Evolutionary conservation across 768 basidiomycete genomes (phyloP), one percentile per base, ranked within the genome.

Genomic region (Macrolepiota dolichaula): DNA sequence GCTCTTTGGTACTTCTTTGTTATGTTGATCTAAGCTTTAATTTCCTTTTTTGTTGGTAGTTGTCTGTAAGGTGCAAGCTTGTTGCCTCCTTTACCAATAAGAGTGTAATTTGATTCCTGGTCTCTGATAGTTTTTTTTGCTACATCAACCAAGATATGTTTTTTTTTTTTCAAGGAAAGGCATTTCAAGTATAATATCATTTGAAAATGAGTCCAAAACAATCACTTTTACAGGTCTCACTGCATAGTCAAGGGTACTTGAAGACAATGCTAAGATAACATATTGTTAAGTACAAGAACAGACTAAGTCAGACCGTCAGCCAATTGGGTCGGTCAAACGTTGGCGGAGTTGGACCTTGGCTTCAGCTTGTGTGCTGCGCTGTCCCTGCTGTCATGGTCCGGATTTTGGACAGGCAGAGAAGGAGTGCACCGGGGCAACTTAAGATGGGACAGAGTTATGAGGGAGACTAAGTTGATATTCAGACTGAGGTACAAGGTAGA

Each of bases 81-180:
- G 42, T 55, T 38, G 35, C 7, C 13, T 22, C 19, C 2, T 37
- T n/a, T n/a, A 3, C 42, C 42, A 24, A 51, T n/a, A 22, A 50
- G 49, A 2, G 35, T 24, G 36, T 37, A 50, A 1, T 4, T 22
- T 51, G 54, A 44, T 4, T 44, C 29, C 27, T 64, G 64, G 54
- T 66, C 62, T 24, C 69, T 62, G 11, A 62, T 59, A 58, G 62
- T 37, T n/a, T 42, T 22, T 1, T 22, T 3, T 12, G 51, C 51
- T 24, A 73, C 69, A 52, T 79, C 73, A 29, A 71, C 62, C 0
- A 74, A 61, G 63, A 80, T 73, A 0, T 68, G 32, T 61, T 80
- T 68, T 37, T 61, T 80, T 80, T 1, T 63, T 59, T 10, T 44
- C 24, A 0, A 79, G 65, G 29, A 73, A 79, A 0, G 76, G 77